These are phyloP conservation scores for Phytopythium oedochilum DNA, from an alignment of 352 stramenopile species.

Conservation along the genomic window DNA sequence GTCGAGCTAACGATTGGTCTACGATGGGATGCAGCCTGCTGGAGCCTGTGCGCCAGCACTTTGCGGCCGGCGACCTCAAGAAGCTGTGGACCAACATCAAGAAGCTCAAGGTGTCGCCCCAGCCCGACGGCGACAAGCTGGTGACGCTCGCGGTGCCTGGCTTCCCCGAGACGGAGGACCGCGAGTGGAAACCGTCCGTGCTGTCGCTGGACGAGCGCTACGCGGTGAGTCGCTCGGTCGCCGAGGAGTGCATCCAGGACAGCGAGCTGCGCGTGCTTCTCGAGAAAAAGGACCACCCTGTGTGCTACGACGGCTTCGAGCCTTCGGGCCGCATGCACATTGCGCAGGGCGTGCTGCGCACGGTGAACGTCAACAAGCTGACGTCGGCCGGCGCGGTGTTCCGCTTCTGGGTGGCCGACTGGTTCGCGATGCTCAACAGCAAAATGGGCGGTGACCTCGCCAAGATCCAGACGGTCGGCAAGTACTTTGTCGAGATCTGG, in stretches of 20 bases:
- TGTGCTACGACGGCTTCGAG: slow-evolving; percentile 99
- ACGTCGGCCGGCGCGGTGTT: slow-evolving; percentile 94
- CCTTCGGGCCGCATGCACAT: slow-evolving; percentile 99
- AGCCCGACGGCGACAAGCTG: slow-evolving; percentile 68
- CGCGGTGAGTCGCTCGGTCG: slow-evolving; percentile 77
- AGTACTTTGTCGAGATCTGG: slow-evolving; percentile 99
- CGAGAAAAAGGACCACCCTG: slow-evolving; percentile 86
- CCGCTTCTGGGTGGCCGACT: slow-evolving; percentile 99
- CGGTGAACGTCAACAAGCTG: slow-evolving; percentile 96
- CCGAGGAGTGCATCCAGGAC: slow-evolving; percentile 93
- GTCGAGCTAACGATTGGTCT: too few relatives aligned
- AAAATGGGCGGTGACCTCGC: slow-evolving; percentile 98
- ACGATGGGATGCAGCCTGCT: slow-evolving; percentile 51
- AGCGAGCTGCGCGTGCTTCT: slow-evolving; percentile 81
- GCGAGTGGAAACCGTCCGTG: slow-evolving; percentile 69
- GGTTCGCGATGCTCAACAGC: slow-evolving; percentile 99
- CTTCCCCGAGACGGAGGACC: slow-evolving; percentile 54
- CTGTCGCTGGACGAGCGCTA: slow-evolving; percentile 83
- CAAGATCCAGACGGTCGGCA: slow-evolving; percentile 94
- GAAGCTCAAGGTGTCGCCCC: slow-evolving; percentile 71
- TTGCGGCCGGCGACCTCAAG: slow-evolving; percentile 92
- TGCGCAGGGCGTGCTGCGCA: slow-evolving; percentile 95
- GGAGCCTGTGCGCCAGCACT: slow-evolving; percentile 96
- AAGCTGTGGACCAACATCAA: slow-evolving; percentile 94
- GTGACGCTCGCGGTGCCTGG: slow-evolving; percentile 54